Percentiles rank a stretch among this genome's conserved stretches.
These are phyloP conservation scores for Fonsecaea monophora DNA, from an alignment of 2,329 filamentous ascomycete genomes.

Conservation along the genomic window DNA sequence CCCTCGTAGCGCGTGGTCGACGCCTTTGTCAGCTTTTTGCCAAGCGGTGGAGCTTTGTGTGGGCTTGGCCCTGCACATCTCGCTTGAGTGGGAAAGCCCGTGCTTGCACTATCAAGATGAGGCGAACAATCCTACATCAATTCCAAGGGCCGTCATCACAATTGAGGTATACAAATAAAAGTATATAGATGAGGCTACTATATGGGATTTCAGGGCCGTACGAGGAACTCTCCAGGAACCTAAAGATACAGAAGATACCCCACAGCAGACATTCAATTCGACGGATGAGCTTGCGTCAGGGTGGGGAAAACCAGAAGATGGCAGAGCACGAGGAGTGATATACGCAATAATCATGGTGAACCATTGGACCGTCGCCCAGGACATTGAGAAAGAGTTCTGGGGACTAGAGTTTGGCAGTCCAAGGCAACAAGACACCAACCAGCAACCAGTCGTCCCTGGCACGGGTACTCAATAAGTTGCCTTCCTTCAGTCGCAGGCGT, in stretches of 20 bases:
- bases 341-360: neutral
- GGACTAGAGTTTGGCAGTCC: neutral
- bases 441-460: too few relatives aligned
- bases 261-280: neutral
- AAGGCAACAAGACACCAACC: neutral
- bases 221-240: neutral
- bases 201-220: neutral
- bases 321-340: neutral
- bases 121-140: neutral
- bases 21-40: neutral
- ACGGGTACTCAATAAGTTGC: neutral
- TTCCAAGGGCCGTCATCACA: neutral
- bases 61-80: constrained; percentile 7
- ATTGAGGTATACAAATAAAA: neutral
- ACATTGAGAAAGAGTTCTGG: neutral
- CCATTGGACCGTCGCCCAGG: neutral
- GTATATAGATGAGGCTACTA: neutral
- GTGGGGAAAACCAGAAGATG: neutral
- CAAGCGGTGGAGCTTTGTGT: neutral
- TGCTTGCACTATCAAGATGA: neutral
- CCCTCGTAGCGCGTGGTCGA: neutral
- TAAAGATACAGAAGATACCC: neutral
- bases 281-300: neutral
- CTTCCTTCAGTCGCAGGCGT: neutral
- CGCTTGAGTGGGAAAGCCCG: neutral